These are phyloP conservation scores for Aspergillus ellipticus DNA, from an alignment of 495 filamentous ascomycete genomes.

Conservation along the genomic window DNA sequence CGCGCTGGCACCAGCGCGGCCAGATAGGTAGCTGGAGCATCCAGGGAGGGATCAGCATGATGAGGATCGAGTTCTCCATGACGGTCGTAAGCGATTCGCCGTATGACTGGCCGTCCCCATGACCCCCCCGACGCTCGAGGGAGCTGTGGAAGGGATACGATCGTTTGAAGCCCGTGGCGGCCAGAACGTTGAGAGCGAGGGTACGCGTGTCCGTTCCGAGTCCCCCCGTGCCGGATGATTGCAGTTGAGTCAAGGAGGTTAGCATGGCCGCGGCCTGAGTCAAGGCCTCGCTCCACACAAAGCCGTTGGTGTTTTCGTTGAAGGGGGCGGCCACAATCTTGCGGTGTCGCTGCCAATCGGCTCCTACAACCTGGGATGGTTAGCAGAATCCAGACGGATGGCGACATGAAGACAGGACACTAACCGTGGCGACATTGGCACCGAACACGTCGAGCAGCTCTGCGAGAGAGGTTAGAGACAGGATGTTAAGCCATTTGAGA, in stretches of 20 bases:
- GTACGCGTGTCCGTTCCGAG: neutral
- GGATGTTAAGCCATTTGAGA: too few species aligned
- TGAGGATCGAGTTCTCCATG: constrained; percentile 3
- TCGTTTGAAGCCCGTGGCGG: constrained; percentile 2
- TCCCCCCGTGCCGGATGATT: too few species aligned
- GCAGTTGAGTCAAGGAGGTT: neutral
- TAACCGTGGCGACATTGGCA: constrained; percentile 1
- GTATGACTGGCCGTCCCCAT: neutral
- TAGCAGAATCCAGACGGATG: too few species aligned
- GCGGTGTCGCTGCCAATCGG: constrained; percentile 1
- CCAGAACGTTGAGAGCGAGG: constrained; percentile 2
- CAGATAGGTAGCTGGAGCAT: neutral
- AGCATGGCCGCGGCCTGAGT: neutral
- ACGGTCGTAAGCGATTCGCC: neutral
- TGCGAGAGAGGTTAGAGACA: neutral
- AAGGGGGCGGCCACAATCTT: constrained; percentile 6
- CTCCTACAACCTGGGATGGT: too few species aligned
- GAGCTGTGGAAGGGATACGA: neutral
- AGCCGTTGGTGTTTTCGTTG: neutral
- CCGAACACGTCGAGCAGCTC: constrained; percentile 2
- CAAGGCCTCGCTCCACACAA: constrained; percentile 3
- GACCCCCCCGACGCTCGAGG: neutral
- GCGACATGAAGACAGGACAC: too few species aligned
- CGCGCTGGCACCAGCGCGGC: neutral
- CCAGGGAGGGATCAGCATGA: neutral